A percentile compares a stretch with the other conserved stretches of the same genome.
phyloP scores from a whole-genome alignment of 371 early-diverging fungal genomes.

The Polyrhizophydium stewartii region DNA sequence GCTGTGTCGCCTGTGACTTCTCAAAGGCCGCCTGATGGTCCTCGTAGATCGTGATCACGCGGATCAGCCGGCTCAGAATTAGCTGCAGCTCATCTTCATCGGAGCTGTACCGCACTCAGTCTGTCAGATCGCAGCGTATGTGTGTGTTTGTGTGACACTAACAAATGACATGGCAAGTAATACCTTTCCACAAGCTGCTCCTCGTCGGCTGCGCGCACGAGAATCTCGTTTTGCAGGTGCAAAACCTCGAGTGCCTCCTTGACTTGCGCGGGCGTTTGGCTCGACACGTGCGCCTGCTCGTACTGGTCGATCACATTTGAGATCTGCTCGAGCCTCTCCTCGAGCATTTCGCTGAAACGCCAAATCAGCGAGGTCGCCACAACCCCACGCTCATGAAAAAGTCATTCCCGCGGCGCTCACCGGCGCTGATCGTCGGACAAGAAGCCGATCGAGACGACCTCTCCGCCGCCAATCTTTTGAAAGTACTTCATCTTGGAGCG shows the following conservation, averaged over 20 bases:
- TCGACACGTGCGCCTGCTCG: slow-evolving; percentile 32
- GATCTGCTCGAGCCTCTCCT: slow-evolving; percentile 31
- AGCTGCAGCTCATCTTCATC: slow-evolving; percentile 37
- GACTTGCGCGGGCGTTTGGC: slow-evolving; percentile 24
- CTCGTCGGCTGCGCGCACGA: slow-evolving; percentile 39
- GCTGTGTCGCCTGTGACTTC: neutral
- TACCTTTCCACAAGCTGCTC: slow-evolving; percentile 40
- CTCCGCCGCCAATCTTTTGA: slow-evolving; percentile 33
- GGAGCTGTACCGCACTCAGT: slow-evolving; percentile 12
- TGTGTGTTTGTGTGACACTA: too few relatives aligned
- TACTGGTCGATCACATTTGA: slow-evolving; percentile 27
- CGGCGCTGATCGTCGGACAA: slow-evolving; percentile 40
- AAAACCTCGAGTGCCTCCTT: slow-evolving; percentile 30
- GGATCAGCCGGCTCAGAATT: slow-evolving; percentile 29
- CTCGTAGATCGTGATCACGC: slow-evolving; percentile 45
- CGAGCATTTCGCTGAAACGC: slow-evolving; percentile 26
- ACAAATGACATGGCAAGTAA: too few relatives aligned
- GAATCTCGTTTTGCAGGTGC: slow-evolving; percentile 35
- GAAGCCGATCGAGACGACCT: slow-evolving; percentile 30
- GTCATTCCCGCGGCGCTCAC: slow-evolving; percentile 6
- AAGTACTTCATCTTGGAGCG: slow-evolving; percentile 32
- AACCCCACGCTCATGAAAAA: neutral
- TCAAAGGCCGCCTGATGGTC: slow-evolving; percentile 16
- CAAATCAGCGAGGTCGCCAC: neutral
- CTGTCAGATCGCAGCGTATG: too few relatives aligned